phyloP scores from a whole-genome alignment of 169 alveolate genomes.

The Eimeria zaria region DNA sequence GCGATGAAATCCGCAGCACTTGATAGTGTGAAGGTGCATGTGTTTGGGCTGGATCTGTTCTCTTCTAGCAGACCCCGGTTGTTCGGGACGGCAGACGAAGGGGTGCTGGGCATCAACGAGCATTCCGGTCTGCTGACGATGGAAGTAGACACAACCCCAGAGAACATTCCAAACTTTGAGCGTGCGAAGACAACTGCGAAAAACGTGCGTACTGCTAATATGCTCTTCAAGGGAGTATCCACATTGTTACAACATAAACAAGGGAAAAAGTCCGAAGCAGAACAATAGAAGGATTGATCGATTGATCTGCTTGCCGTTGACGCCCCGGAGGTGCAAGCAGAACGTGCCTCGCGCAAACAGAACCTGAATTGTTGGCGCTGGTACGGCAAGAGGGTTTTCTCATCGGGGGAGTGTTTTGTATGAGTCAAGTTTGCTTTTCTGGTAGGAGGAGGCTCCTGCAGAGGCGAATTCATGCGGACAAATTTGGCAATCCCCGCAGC shows the following conservation, averaged over 20 bases:
- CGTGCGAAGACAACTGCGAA: neutral
- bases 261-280: neutral
- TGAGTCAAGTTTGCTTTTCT: too few relatives aligned
- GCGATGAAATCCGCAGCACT: neutral
- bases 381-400: too few relatives aligned
- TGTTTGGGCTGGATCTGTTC: constrained; percentile 29
- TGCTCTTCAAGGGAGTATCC: constrained; percentile 10
- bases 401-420: too few relatives aligned
- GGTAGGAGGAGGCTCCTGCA: too few relatives aligned
- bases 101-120: neutral
- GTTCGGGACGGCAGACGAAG: constrained; percentile 5
- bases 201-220: neutral
- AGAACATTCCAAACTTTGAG: constrained; percentile 9
- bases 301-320: neutral
- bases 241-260: neutral
- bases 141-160: constrained; percentile 20
- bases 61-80: neutral
- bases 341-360: neutral
- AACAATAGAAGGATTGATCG: neutral
- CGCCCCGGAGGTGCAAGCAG: too few relatives aligned
- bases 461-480: too few relatives aligned
- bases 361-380: neutral
- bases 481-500: too few relatives aligned
- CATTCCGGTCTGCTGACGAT: neutral
- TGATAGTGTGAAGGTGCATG: neutral